Evolutionary conservation across 768 basidiomycete genomes (phyloP).

Genomic region (Calocybe gangraenosa): DNA sequence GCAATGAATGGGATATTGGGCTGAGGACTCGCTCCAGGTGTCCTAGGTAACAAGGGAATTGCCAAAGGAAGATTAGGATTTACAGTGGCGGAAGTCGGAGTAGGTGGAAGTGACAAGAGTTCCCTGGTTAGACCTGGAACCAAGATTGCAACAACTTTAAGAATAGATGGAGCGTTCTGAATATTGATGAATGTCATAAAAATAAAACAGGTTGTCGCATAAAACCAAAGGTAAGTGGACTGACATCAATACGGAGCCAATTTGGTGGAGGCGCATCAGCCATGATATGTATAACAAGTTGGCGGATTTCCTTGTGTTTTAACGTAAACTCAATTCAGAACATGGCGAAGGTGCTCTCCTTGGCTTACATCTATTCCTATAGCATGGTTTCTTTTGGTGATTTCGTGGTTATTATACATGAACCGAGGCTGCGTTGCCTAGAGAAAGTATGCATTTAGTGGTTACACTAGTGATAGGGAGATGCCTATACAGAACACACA

Average conservation of each 20-base stretch:
- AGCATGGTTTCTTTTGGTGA: constrained; percentile 65
- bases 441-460: not conserved
- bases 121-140: constrained; percentile 84
- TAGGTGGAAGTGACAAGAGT: constrained; percentile 65
- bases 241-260: constrained; percentile 83
- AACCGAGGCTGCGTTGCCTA: constrained; percentile 66
- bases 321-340: not conserved
- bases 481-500: constrained; percentile 28
- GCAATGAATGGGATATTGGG: constrained; percentile 61
- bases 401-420: constrained; percentile 78
- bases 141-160: constrained; percentile 75
- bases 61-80: constrained; percentile 46
- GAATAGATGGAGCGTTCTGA: constrained; percentile 70
- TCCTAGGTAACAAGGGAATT: constrained; percentile 29
- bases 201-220: too few relatives aligned
- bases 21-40: constrained; percentile 20
- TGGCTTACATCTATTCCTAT: constrained; percentile 75
- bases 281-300: constrained; percentile 76
- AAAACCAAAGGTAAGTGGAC: too few relatives aligned
- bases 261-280: constrained; percentile 81
- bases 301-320: constrained; percentile 71
- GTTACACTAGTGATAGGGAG: constrained; percentile 9
- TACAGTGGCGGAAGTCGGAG: constrained; percentile 61
- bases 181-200: not conserved
- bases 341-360: too few relatives aligned